phyloP scores from a whole-genome alignment of 1,139 yeast genomes.

The Debaryomycetaceae sp. region DNA sequence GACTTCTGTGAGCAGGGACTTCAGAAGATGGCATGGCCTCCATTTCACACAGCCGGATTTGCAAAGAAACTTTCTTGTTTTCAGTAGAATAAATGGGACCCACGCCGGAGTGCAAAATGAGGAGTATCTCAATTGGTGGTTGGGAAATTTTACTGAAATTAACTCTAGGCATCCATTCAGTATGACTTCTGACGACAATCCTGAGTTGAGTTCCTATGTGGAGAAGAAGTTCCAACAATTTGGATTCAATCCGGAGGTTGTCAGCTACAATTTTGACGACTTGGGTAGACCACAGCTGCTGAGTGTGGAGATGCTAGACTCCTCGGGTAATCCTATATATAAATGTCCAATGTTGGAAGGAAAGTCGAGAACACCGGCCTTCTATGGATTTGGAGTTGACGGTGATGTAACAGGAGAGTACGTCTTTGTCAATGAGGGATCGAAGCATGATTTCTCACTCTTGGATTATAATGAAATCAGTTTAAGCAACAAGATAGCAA shows the following conservation, averaged over 20 bases:
- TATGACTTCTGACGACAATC: constrained; percentile 25
- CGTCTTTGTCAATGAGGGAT: constrained; percentile 32
- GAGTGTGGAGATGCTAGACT: constrained; percentile 23
- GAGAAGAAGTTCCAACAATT: constrained; percentile 22
- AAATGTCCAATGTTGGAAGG: constrained; percentile 25
- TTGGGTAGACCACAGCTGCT: constrained; percentile 22
- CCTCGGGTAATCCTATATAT: constrained; percentile 20
- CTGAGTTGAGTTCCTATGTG: constrained; percentile 23
- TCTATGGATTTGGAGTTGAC: constrained; percentile 26
- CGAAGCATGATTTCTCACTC: constrained; percentile 23
- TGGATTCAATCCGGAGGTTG: constrained; percentile 23
- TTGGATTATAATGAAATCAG: constrained; percentile 18
- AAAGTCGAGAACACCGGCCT: constrained; percentile 34
- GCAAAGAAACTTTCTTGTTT: constrained; percentile 37
- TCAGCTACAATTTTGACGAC: constrained; percentile 15
- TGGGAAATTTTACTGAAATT: constrained; percentile 19
- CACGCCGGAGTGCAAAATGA: constrained; percentile 25
- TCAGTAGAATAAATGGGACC: constrained; percentile 25
- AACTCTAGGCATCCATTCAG: constrained; percentile 16
- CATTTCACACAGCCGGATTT: constrained; percentile 62
- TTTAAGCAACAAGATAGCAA: constrained; percentile 25
- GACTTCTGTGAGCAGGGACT: constrained; percentile 81
- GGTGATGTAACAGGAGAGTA: constrained; percentile 25
- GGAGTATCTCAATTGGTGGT: constrained; percentile 25
- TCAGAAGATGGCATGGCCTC: constrained; percentile 69